These are phyloP conservation scores for Plasmodium knowlesi DNA, from an alignment of 169 alveolate genomes.

Conservation along the genomic window DNA sequence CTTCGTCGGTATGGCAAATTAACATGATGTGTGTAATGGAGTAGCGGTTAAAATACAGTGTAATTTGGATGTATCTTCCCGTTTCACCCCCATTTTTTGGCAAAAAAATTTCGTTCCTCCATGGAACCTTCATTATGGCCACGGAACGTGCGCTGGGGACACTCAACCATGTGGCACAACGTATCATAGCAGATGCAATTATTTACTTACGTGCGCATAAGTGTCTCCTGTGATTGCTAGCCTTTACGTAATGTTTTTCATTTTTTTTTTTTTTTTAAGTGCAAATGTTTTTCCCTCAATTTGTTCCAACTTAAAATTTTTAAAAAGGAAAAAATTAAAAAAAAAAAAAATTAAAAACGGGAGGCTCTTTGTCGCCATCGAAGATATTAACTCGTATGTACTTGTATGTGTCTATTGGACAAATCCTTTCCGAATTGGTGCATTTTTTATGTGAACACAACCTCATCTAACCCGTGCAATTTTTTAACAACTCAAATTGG, in stretches of 20 bases:
- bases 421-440: neutral
- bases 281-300: neutral
- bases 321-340: neutral
- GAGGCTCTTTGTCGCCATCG: neutral
- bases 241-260: neutral
- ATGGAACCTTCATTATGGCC: neutral
- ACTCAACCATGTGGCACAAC: neutral
- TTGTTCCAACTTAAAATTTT: neutral
- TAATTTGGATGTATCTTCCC: neutral
- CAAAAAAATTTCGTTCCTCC: neutral
- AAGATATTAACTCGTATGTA: neutral
- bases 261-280: slow-evolving; percentile 8
- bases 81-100: neutral
- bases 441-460: neutral
- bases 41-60: neutral
- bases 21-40: neutral
- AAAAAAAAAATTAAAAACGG: neutral
- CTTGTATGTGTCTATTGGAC: neutral
- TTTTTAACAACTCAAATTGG: neutral
- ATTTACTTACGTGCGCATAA: neutral
- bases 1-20: neutral
- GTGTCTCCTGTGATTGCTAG: neutral
- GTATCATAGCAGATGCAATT: neutral
- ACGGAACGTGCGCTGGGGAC: neutral
- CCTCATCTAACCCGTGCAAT: neutral